These are phyloP conservation scores for Microsporum audouinii DNA, from an alignment of 2,329 filamentous ascomycete species.

Conservation along the genomic window DNA sequence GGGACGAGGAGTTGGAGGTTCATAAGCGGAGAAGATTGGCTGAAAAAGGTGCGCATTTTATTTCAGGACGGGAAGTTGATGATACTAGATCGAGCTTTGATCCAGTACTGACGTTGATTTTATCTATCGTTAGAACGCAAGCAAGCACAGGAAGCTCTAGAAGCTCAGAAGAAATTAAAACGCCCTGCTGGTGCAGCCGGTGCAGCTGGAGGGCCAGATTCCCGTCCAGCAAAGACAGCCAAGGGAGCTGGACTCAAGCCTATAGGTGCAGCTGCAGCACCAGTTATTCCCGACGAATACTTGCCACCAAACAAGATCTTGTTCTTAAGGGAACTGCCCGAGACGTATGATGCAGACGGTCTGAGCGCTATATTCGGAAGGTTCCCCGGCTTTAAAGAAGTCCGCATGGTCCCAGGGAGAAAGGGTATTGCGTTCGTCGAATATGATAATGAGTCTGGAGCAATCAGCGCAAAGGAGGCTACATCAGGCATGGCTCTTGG, in stretches of 20 bases:
- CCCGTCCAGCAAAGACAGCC: conserved; percentile 59
- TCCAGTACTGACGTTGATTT: conserved; percentile 11
- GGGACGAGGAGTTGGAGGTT: conserved; percentile 67
- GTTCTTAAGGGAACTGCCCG: conserved; percentile 84
- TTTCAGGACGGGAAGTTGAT: not conserved
- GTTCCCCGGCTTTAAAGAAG: conserved; percentile 90
- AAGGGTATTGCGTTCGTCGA: conserved; percentile 91
- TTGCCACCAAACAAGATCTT: conserved; percentile 94
- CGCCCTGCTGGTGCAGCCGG: conserved; percentile 43
- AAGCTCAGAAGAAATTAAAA: conserved; percentile 67
- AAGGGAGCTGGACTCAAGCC: conserved; percentile 66
- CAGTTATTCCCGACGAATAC: conserved; percentile 92
- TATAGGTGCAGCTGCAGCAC: conserved; percentile 53
- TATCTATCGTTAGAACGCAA: conserved; percentile 48
- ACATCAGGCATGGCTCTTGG: conserved; percentile 75
- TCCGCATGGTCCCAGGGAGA: conserved; percentile 74
- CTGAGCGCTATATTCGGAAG: conserved; percentile 71
- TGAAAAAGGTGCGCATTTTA: conserved; percentile 60
- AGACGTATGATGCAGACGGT: conserved; percentile 69
- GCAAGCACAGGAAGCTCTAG: conserved; percentile 68
- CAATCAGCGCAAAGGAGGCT: conserved; percentile 87
- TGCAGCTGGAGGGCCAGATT: conserved; percentile 26
- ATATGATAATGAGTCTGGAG: conserved; percentile 80
- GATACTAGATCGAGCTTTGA: conserved; percentile 12
- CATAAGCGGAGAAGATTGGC: conserved; percentile 76